Evolutionary conservation across 106 monocot genomes (phyloP).

Genomic region (Dendrobium officinale): DNA sequence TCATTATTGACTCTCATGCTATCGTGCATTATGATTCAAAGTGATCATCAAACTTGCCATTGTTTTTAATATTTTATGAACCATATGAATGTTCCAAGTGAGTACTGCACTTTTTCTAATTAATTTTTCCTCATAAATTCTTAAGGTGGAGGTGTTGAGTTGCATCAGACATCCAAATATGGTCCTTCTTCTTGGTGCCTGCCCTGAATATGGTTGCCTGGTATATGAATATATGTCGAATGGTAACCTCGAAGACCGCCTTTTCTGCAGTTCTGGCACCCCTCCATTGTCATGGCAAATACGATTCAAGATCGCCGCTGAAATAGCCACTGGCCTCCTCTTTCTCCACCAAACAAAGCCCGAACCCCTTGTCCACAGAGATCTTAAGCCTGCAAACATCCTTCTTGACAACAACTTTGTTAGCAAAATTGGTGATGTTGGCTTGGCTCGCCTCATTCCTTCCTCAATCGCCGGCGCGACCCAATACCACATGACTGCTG

Average conservation of each 20-base stretch:
- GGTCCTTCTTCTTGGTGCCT: conserved; percentile 65
- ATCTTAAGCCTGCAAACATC: conserved; percentile 65
- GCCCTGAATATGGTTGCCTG: conserved; percentile 64
- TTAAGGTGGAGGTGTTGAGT: conserved; percentile 54
- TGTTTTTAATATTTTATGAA: background rate
- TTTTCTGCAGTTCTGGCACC: conserved; percentile 24
- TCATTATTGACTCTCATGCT: too few relatives aligned
- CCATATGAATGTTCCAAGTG: background rate
- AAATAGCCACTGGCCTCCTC: conserved; percentile 46
- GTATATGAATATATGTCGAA: conserved; percentile 65
- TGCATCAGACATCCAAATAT: conserved; percentile 65
- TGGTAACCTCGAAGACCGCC: conserved; percentile 64
- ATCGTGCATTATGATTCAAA: too few relatives aligned
- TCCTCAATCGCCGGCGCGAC: conserved; percentile 16
- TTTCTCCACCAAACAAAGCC: conserved; percentile 67
- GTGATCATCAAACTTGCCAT: background rate
- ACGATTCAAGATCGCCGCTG: conserved; percentile 57
- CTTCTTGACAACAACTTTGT: conserved; percentile 53
- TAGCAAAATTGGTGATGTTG: conserved; percentile 62
- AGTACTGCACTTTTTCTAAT: background rate
- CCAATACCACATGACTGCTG: conserved; percentile 44
- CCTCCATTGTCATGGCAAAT: conserved; percentile 48
- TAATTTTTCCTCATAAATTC: background rate
- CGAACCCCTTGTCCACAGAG: conserved; percentile 61
- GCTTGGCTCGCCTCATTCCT: conserved; percentile 50